phyloP scores from a whole-genome alignment of 371 early-diverging fungal genomes.

The Circinella umbellata region DNA sequence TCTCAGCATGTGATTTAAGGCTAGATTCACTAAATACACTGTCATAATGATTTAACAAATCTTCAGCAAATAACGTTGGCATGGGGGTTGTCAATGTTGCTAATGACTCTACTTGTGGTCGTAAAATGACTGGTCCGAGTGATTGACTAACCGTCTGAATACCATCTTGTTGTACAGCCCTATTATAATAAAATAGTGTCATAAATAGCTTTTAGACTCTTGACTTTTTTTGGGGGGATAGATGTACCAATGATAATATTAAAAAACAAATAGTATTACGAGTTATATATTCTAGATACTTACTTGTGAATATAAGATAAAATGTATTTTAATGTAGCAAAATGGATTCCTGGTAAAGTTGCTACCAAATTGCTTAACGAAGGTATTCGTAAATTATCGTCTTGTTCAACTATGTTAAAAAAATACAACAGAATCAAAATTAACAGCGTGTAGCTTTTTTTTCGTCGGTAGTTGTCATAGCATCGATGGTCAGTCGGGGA shows the following conservation, averaged over 20 bases:
- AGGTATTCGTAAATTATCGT: conserved; percentile 47
- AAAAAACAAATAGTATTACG: no score
- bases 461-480: no score
- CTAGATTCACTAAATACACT: conserved; percentile 40
- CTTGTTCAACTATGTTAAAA: conserved; percentile 35
- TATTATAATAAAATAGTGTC: neutral
- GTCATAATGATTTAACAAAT: conserved; percentile 47
- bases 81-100: conserved; percentile 60
- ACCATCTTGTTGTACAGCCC: conserved; percentile 11
- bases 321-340: conserved; percentile 55
- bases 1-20: conserved; percentile 39
- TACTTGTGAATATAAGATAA: conserved; percentile 51
- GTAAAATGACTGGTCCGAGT: conserved; percentile 21
- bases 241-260: no score
- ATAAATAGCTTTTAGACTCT: neutral
- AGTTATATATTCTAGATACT: neutral
- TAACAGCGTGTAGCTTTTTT: neutral
- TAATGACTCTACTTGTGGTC: conserved; percentile 53
- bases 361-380: conserved; percentile 64
- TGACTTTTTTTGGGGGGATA: neutral
- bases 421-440: neutral
- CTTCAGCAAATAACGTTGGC: conserved; percentile 51
- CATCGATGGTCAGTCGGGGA: no score
- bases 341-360: conserved; percentile 57
- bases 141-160: conserved; percentile 43